These are phyloP conservation scores for Laburnicola sp. DNA, from an alignment of 2,329 filamentous ascomycete species.

Conservation along the genomic window DNA sequence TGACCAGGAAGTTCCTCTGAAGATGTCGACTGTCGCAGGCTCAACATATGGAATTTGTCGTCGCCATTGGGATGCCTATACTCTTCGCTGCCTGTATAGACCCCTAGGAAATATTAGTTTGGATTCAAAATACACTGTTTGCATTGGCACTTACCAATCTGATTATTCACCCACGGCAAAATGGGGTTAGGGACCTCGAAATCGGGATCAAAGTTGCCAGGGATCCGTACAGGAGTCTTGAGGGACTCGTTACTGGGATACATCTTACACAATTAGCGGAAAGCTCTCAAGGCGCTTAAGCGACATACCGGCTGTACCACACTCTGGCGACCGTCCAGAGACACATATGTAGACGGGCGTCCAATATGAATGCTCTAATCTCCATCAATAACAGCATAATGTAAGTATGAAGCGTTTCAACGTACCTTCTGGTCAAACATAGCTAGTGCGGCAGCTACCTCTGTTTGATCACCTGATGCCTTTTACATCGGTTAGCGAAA, in stretches of 20 bases:
- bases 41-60: slow-evolving; percentile 14
- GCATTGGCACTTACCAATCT: slow-evolving; percentile 6
- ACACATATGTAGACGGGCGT: background rate
- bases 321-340: slow-evolving; percentile 9
- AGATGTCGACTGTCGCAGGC: background rate
- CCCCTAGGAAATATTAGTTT: slow-evolving; percentile 1
- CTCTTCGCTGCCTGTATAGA: background rate
- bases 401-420: background rate
- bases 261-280: slow-evolving; percentile 9
- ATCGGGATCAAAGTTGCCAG: slow-evolving; percentile 4
- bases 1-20: no score
- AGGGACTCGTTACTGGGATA: background rate
- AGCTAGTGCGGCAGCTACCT: background rate
- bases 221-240: background rate
- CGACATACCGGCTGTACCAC: slow-evolving; percentile 6
- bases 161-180: slow-evolving; percentile 8
- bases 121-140: background rate
- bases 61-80: slow-evolving; percentile 9
- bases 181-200: background rate
- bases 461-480: background rate
- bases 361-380: background rate
- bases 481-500: background rate
- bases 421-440: slow-evolving; percentile 14
- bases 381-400: background rate
- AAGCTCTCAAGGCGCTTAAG: background rate